A percentile compares a stretch with the other conserved stretches of the same genome.
These are phyloP conservation scores for Echites panduratus DNA, from an alignment of 257 asterid species.

Conservation along the genomic window DNA sequence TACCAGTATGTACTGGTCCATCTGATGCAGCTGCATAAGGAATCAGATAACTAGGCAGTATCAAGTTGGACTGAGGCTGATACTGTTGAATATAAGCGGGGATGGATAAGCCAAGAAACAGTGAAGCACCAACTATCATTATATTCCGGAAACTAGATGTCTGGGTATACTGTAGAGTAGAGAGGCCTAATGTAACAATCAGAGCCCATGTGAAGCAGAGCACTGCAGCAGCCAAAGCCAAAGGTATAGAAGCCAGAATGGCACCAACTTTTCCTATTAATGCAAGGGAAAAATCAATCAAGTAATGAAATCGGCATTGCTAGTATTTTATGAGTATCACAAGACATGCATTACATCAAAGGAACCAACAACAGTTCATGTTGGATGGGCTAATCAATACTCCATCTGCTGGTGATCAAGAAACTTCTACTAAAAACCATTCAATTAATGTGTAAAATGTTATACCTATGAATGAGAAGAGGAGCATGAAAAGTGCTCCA, in stretches of 20 bases:
- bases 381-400: background rate
- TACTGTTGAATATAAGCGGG: slow-evolving; percentile 93
- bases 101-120: slow-evolving; percentile 88
- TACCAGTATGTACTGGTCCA: slow-evolving; percentile 74
- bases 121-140: slow-evolving; percentile 73
- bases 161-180: slow-evolving; percentile 68
- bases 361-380: background rate
- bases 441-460: background rate
- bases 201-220: slow-evolving; percentile 92
- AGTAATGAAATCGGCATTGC: slow-evolving; percentile 1
- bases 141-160: slow-evolving; percentile 77
- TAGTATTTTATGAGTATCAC: background rate
- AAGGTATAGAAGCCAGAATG: slow-evolving; percentile 92
- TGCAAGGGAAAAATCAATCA: slow-evolving; percentile 12
- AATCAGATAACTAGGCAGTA: slow-evolving; percentile 78
- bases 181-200: slow-evolving; percentile 72
- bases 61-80: slow-evolving; percentile 58
- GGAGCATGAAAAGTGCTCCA: slow-evolving; percentile 78
- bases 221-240: slow-evolving; percentile 90
- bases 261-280: slow-evolving; percentile 88
- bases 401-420: background rate
- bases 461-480: slow-evolving; percentile 83
- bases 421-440: background rate
- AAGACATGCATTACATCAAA: background rate
- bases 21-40: slow-evolving; percentile 93